Conservation (phyloP, 2,329 filamentous ascomycete species). For the Sarocladiaceae sp. region DNA sequence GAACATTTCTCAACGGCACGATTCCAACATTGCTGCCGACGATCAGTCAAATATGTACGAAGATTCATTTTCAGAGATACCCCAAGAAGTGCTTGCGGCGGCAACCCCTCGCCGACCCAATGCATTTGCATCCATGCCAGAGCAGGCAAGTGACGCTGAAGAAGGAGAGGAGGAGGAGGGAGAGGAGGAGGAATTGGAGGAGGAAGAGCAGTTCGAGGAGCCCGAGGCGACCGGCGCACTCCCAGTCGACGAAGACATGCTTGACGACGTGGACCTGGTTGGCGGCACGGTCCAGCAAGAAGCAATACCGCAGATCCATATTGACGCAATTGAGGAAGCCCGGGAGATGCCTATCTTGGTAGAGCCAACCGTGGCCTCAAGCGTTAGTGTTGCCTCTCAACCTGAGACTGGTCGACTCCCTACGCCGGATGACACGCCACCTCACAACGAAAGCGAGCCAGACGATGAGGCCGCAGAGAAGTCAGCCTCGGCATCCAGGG, state of each 20-base stretch:
- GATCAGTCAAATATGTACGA: conserved; percentile 36
- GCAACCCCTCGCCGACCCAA: conserved; percentile 35
- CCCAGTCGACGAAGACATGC: conserved; percentile 9
- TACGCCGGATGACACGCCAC: conserved; percentile 47
- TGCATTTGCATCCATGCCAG: conserved; percentile 3
- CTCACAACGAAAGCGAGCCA: conserved; percentile 23
- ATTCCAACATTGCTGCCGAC: conserved; percentile 14
- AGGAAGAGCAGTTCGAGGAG: no score
- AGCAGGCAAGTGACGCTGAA: conserved; percentile 11
- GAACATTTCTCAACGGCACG: background rate
- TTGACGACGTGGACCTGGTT: conserved; percentile 3
- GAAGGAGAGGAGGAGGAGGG: conserved; percentile 7
- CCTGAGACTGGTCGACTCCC: conserved; percentile 40
- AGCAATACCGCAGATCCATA: background rate
- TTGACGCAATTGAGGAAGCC: background rate
- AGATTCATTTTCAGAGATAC: conserved; percentile 53
- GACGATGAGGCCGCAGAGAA: conserved; percentile 16
- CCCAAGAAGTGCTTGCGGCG: conserved; percentile 41
- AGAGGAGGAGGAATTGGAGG: no score
- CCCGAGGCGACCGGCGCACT: no score
- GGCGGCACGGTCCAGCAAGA: background rate
- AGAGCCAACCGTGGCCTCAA: conserved; percentile 16
- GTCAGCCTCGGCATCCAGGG: conserved; percentile 9
- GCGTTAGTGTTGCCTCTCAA: conserved; percentile 26
- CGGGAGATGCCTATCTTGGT: conserved; percentile 3